Percentiles rank a stretch among this genome's conserved stretches.
Conservation (phyloP, 208 protist species). For the Acanthamoeba sp. region DNA sequence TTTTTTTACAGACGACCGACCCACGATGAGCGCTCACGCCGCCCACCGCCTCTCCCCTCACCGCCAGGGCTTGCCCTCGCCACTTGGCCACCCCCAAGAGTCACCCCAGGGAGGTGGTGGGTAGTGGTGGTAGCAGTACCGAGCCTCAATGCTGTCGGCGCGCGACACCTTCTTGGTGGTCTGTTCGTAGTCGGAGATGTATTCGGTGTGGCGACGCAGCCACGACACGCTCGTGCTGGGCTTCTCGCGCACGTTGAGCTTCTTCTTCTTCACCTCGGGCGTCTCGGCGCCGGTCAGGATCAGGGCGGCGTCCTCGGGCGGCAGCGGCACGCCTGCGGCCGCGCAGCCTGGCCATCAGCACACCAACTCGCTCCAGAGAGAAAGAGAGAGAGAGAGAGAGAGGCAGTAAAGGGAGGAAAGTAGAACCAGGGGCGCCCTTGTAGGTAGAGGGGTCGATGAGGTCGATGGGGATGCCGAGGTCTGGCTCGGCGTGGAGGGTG, state of each 20-base stretch:
- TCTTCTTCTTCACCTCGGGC: constrained; percentile 44
- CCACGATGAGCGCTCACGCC: no score
- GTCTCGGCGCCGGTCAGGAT: background rate
- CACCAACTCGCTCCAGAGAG: no score
- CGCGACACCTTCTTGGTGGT: constrained; percentile 16
- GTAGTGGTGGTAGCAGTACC: background rate
- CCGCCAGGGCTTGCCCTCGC: no score
- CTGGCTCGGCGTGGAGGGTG: constrained; percentile 73
- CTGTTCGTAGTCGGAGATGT: constrained; percentile 71
- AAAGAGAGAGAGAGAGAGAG: no score
- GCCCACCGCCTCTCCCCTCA: no score
- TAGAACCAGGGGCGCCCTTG: background rate
- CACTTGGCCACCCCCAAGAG: no score
- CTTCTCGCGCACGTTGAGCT: constrained; percentile 41
- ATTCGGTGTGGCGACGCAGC: constrained; percentile 78
- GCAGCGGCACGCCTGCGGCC: background rate
- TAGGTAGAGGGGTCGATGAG: constrained; percentile 80
- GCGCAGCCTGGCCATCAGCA: no score
- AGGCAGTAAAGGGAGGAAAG: no score
- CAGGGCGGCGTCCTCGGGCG: background rate
- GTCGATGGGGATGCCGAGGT: constrained; percentile 80
- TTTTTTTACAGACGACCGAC: no score
- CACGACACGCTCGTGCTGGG: constrained; percentile 64
- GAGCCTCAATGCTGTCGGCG: constrained; percentile 24
- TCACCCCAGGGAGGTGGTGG: no score